Conservation (phyloP, 2,329 filamentous ascomycete genomes). For the Penicillium brevicompactum region DNA sequence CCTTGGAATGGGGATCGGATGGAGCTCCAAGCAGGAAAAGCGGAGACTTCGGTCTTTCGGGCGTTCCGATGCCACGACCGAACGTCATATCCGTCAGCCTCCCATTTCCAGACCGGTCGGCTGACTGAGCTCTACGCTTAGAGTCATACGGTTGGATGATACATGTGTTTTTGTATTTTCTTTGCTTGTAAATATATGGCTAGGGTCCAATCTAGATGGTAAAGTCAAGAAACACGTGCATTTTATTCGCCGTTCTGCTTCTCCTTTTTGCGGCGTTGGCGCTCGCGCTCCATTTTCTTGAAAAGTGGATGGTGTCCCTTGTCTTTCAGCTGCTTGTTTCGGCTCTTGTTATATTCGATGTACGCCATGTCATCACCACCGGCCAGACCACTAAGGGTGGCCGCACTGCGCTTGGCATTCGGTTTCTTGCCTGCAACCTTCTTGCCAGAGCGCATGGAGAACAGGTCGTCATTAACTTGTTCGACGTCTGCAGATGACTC, state of each 20-base stretch:
- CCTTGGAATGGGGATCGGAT: neutral
- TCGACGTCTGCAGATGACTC: slow-evolving; percentile 73
- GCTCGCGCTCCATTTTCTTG: slow-evolving; percentile 66
- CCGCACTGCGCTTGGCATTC: slow-evolving; percentile 77
- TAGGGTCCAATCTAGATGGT: slow-evolving; percentile 13
- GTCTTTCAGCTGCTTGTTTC: slow-evolving; percentile 68
- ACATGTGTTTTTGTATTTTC: neutral
- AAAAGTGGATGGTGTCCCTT: slow-evolving; percentile 65
- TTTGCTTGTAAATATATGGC: neutral
- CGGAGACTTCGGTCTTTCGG: slow-evolving; percentile 14
- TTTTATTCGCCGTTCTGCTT: slow-evolving; percentile 29
- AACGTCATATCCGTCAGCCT: slow-evolving; percentile 18
- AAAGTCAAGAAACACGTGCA: neutral
- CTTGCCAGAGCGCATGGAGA: slow-evolving; percentile 57
- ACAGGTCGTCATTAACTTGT: slow-evolving; percentile 68
- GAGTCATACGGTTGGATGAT: neutral
- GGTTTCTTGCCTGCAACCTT: slow-evolving; percentile 49
- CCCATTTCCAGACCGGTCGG: slow-evolving; percentile 1
- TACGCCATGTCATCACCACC: slow-evolving; percentile 98
- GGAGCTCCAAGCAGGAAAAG: neutral
- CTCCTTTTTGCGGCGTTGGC: slow-evolving; percentile 58
- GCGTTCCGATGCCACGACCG: slow-evolving; percentile 5
- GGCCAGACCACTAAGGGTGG: slow-evolving; percentile 79
- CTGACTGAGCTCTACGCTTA: neutral
- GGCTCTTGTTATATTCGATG: slow-evolving; percentile 75